These are phyloP conservation scores for Globisporangium acanthophoron DNA, from an alignment of 352 stramenopile genomes.

Conservation along the genomic window DNA sequence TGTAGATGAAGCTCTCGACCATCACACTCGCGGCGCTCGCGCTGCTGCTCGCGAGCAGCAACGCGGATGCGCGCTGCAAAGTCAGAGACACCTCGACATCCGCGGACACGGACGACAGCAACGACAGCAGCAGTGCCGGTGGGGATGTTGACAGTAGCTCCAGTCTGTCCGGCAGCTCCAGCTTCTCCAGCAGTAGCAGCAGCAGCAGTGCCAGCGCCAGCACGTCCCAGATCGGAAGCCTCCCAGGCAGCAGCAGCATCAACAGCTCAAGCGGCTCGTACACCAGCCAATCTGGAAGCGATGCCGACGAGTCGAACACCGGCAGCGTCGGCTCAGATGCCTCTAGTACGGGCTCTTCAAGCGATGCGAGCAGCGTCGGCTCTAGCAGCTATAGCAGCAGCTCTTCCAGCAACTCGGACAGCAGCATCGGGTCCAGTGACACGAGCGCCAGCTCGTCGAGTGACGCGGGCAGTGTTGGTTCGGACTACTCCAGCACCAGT, in stretches of 20 bases:
- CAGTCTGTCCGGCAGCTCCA: neutral
- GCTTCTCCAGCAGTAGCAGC: neutral
- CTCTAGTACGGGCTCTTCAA: neutral
- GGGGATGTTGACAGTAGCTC: neutral
- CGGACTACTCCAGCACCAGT: neutral
- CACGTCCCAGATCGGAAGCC: neutral
- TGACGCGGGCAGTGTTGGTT: too few relatives aligned
- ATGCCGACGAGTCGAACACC: too few relatives aligned
- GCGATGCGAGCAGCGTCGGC: neutral
- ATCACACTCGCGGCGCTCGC: neutral
- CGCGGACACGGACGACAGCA: neutral
- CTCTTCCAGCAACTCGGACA: too few relatives aligned
- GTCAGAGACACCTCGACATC: neutral
- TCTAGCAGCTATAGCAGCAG: neutral
- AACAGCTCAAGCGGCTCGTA: neutral
- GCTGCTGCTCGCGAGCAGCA: neutral
- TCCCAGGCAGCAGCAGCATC: neutral
- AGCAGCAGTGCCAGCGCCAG: neutral
- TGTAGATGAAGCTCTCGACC: neutral
- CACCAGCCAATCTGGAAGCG: neutral
- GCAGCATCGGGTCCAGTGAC: too few relatives aligned
- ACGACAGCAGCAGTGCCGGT: neutral
- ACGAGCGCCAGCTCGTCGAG: too few relatives aligned
- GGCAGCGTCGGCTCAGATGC: too few relatives aligned
- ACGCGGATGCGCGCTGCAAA: neutral